phyloP scores from a whole-genome alignment of 2,329 filamentous ascomycete species.

The Ophiocordyceps unilateralis region DNA sequence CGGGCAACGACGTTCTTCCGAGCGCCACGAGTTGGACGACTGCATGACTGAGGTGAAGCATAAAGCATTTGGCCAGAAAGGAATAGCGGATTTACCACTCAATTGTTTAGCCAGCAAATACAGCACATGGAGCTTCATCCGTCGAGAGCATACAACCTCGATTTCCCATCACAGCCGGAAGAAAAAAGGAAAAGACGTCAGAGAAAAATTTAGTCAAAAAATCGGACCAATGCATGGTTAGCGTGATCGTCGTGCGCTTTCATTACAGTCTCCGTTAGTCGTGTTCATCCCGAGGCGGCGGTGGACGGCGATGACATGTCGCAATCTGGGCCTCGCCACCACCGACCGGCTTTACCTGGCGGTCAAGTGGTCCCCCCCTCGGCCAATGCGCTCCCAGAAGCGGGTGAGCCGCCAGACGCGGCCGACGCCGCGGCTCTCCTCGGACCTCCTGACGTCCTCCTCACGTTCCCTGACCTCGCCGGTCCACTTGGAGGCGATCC shows the following conservation, averaged over 20 bases:
- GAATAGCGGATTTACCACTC: neutral
- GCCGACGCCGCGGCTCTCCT: slow-evolving; percentile 34
- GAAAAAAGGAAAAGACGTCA: neutral
- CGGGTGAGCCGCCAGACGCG: slow-evolving; percentile 42
- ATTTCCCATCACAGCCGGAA: no score
- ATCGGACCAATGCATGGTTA: neutral
- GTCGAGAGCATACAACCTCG: neutral
- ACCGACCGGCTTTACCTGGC: neutral
- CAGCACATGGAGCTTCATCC: neutral
- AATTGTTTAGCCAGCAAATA: neutral
- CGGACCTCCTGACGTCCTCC: slow-evolving; percentile 26
- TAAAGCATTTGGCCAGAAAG: no score
- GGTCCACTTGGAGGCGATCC: slow-evolving; percentile 43
- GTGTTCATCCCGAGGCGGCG: no score
- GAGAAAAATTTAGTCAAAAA: neutral
- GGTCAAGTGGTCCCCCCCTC: slow-evolving; percentile 16
- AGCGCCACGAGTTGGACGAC: no score
- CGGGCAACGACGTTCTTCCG: no score
- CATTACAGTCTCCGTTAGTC: neutral
- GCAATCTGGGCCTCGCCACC: neutral
- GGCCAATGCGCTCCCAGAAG: slow-evolving; percentile 49
- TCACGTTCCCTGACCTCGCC: slow-evolving; percentile 32
- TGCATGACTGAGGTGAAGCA: no score
- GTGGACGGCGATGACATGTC: neutral
- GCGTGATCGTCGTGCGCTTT: neutral